Evolutionary conservation across 2,329 filamentous ascomycete species (phyloP).

Genomic region (Purpureocillium lavendulum): DNA sequence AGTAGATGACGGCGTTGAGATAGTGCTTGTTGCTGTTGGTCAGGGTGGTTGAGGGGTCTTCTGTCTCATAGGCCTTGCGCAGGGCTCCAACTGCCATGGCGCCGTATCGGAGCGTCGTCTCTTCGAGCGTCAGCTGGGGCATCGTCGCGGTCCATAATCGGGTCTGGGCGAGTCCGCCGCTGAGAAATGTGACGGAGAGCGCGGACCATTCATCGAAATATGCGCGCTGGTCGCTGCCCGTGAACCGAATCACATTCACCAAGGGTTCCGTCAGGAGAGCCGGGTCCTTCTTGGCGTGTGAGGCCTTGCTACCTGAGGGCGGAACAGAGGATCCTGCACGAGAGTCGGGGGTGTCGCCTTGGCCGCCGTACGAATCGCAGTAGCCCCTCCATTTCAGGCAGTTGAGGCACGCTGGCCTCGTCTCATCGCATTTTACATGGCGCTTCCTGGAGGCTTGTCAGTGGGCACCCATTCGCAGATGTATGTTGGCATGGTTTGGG

Average conservation of each 20-base stretch:
- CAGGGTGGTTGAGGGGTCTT: slow-evolving; percentile 11
- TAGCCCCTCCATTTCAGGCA: slow-evolving; percentile 33
- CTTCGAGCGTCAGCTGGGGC: slow-evolving; percentile 29
- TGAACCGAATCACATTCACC: slow-evolving; percentile 25
- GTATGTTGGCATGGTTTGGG: neutral
- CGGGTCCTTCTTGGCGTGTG: slow-evolving; percentile 20
- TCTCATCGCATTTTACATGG: slow-evolving; percentile 34
- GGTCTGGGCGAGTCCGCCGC: slow-evolving; percentile 23
- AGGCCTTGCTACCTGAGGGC: slow-evolving; percentile 14
- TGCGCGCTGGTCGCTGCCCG: slow-evolving; percentile 20
- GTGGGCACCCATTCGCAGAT: neutral
- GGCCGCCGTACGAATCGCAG: slow-evolving; percentile 24
- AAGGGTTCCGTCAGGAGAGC: slow-evolving; percentile 22
- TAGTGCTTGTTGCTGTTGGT: slow-evolving; percentile 25
- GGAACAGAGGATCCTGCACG: slow-evolving; percentile 3
- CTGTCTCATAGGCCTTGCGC: slow-evolving; percentile 21
- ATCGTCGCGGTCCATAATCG: slow-evolving; percentile 30
- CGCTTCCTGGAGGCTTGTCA: slow-evolving; percentile 20
- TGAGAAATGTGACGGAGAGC: slow-evolving; percentile 25
- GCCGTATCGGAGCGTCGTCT: slow-evolving; percentile 26
- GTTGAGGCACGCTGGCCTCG: slow-evolving; percentile 29
- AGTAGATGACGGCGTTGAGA: slow-evolving; percentile 29
- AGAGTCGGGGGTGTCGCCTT: slow-evolving; percentile 1
- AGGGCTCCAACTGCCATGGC: slow-evolving; percentile 33
- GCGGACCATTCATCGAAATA: slow-evolving; percentile 30